Percentiles rank a stretch among this genome's conserved stretches.
phyloP scores from a whole-genome alignment of 2,329 filamentous ascomycete species.

The Leptographium flavum region DNA sequence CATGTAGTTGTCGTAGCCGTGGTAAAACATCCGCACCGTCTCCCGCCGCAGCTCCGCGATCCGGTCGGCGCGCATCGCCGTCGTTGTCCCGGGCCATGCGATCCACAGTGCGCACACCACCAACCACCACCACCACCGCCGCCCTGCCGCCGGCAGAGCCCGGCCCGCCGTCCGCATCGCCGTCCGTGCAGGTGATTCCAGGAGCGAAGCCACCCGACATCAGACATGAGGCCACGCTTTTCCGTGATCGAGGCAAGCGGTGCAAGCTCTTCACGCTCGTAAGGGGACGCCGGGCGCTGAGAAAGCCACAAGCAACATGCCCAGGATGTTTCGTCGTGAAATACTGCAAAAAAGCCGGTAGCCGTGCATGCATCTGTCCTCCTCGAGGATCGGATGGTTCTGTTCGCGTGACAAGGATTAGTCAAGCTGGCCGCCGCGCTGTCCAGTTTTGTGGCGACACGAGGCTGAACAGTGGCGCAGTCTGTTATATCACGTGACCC shows the following conservation, averaged over 20 bases:
- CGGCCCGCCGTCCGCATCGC: background rate
- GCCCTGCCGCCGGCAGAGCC: constrained; percentile 7
- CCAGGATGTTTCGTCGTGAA: too few species aligned
- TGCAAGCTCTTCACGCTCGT: too few species aligned
- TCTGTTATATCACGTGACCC: background rate
- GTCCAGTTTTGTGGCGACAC: background rate
- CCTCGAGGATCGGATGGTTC: too few species aligned
- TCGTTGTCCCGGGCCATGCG: constrained; percentile 24
- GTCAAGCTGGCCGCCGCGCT: background rate
- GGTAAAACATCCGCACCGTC: constrained; percentile 77
- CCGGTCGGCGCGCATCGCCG: constrained; percentile 40
- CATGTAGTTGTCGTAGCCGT: constrained; percentile 95
- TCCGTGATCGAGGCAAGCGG: too few species aligned
- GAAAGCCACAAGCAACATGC: too few species aligned
- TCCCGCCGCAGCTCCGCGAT: constrained; percentile 42
- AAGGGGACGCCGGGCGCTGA: too few species aligned
- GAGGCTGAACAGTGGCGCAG: constrained; percentile 1
- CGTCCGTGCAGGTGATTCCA: background rate
- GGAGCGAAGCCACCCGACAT: too few species aligned
- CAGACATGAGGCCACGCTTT: background rate
- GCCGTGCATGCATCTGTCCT: too few species aligned
- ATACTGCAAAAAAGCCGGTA: too few species aligned
- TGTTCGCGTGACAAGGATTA: too few species aligned
- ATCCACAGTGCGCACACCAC: constrained; percentile 20
- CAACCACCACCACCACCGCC: too few species aligned